A percentile compares a stretch with the other conserved stretches of the same genome.
Conservation (phyloP, 176 grass and related monocot species). For the Stipa capillata region DNA sequence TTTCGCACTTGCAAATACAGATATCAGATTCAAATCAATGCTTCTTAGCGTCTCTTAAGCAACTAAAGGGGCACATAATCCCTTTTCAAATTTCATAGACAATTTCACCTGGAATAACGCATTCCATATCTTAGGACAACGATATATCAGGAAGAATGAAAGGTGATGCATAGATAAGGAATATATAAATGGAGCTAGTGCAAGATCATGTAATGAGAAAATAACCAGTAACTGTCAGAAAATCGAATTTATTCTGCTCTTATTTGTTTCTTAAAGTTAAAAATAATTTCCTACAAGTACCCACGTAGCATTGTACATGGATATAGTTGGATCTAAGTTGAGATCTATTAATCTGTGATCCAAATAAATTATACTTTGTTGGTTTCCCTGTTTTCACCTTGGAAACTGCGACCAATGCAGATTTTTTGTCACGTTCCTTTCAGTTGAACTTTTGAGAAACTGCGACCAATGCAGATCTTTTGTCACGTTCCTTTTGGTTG, state of each 20-base stretch:
- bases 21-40: too few species aligned
- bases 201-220: too few species aligned
- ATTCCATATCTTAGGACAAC: not conserved
- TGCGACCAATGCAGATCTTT: too few species aligned
- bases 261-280: not conserved
- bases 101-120: not conserved
- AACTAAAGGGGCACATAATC: too few species aligned
- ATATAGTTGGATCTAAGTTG: not conserved
- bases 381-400: not conserved
- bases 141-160: not conserved
- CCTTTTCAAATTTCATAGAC: too few species aligned
- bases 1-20: not conserved
- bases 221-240: not conserved
- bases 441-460: too few species aligned
- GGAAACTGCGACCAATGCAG: not conserved
- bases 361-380: not conserved
- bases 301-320: not conserved
- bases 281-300: not conserved
- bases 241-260: not conserved
- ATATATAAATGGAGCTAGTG: not conserved
- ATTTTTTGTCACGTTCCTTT: not conserved
- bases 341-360: not conserved
- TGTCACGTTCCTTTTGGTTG: too few species aligned
- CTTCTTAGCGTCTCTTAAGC: not conserved
- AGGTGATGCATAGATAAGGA: too few species aligned